Evolutionary conservation across 305 asterid species (phyloP).

Genomic region (Salvia sclarea): DNA sequence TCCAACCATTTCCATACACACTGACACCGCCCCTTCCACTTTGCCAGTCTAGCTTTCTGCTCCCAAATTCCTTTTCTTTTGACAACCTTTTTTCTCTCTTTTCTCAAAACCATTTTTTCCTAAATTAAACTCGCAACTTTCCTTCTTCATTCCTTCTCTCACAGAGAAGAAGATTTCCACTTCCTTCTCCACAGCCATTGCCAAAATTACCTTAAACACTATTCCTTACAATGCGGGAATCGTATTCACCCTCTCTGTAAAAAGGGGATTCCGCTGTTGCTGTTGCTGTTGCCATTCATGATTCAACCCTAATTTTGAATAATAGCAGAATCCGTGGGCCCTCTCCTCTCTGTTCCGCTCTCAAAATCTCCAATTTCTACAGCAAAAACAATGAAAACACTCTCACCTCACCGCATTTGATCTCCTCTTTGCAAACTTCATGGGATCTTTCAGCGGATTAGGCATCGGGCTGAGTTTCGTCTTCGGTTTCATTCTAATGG

Average conservation of each 20-base stretch:
- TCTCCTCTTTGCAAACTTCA: background rate
- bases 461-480: conserved; percentile 73
- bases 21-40: conserved; percentile 24
- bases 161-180: background rate
- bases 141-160: conserved; percentile 21
- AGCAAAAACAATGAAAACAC: conserved; percentile 22
- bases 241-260: background rate
- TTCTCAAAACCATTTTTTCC: background rate
- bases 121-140: conserved; percentile 2
- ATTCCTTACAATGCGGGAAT: background rate
- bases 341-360: conserved; percentile 18
- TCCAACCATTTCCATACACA: conserved; percentile 30
- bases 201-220: conserved; percentile 13
- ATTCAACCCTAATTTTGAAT: conserved; percentile 29
- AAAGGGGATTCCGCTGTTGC: background rate
- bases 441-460: conserved; percentile 74
- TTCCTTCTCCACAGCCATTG: conserved; percentile 13
- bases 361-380: conserved; percentile 1
- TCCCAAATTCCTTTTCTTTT: background rate
- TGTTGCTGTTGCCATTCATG: background rate
- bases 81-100: background rate
- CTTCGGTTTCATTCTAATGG: conserved; percentile 65
- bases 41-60: conserved; percentile 31
- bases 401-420: conserved; percentile 1
- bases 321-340: conserved; percentile 9